Evolutionary conservation across 1,284 basidiomycete species (phyloP).

Genomic region (Lignosus rhinocerotis): DNA sequence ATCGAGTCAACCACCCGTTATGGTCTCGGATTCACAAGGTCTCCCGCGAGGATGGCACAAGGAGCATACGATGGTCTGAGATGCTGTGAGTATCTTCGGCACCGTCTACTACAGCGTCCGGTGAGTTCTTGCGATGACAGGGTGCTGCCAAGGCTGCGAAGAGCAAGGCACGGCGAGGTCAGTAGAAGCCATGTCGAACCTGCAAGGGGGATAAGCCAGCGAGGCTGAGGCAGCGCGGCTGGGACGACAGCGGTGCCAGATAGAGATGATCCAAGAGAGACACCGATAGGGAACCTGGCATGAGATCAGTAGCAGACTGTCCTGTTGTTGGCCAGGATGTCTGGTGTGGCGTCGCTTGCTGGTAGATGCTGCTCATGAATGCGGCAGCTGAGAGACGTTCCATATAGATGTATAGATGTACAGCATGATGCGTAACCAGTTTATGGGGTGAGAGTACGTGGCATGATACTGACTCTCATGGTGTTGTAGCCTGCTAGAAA

Average conservation of each 20-base stretch:
- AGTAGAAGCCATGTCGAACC: neutral
- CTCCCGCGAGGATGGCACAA: neutral
- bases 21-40: neutral
- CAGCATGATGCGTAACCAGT: neutral
- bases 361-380: neutral
- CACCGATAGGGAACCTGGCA: too few species aligned
- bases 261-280: too few species aligned
- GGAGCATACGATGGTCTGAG: neutral
- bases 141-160: conserved; percentile 1
- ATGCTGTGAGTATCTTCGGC: neutral
- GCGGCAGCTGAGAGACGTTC: neutral
- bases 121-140: neutral
- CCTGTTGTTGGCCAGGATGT: neutral
- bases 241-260: too few species aligned
- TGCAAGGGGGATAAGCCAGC: too few species aligned
- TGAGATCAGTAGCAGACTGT: too few species aligned
- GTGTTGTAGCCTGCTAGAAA: neutral
- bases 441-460: neutral
- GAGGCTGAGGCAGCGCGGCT: too few species aligned
- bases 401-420: neutral
- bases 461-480: neutral
- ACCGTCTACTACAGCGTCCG: conserved; percentile 2
- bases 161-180: neutral
- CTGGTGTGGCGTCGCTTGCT: neutral
- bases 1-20: neutral